Evolutionary conservation across 495 filamentous ascomycete genomes (phyloP), one percentile per base, ranked within the genome.

Genomic region (Lepraria neglecta): DNA sequence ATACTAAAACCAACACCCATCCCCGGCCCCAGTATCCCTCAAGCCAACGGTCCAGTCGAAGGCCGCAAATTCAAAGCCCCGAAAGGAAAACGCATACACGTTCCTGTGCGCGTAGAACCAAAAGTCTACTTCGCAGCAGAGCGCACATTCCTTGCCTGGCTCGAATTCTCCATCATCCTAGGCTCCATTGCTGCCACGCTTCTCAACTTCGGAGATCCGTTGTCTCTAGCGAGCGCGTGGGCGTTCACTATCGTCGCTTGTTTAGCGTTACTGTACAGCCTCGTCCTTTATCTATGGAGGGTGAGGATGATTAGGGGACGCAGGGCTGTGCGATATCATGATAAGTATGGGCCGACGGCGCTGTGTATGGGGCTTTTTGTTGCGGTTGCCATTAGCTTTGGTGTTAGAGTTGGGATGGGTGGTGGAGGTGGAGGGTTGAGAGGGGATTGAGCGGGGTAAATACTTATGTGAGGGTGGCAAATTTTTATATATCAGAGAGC

Each of bases 61-160:
- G 70, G 73, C 66, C 80, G 82, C 75, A 80, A 78, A 59, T 92
- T 96, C 78, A 87, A 84, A 65, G 94, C 94, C 21, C 94, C 94
- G 10, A 87, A 86, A 71, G 85, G 82, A 19, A 68, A 68, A 61
- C 55, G 80, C 67, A 98, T 98, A 66, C 90, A 96, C 64, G 92
- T 98, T 27, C 94, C 92, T 33, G 86, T 97, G 47, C 84, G 94
- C 56, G 91, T 98, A 51, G 94, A 98, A 75, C 94, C 94, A 3
- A 98, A 98, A 72, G 94, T 98, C 63, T 95, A 91, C 73, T 96
- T 98, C 66, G 94, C 94, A 28, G 91, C 90, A 9, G 94, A 98
- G 70, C 83, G 94, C 62, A 98, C 94, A 14, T 98, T 96, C 74
- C 81, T 98, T 63, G 88, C 90, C 43, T 98, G 94, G 94, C 89